Conservation (phyloP, 352 stramenopile species). For the Globisporangium emineosum region DNA sequence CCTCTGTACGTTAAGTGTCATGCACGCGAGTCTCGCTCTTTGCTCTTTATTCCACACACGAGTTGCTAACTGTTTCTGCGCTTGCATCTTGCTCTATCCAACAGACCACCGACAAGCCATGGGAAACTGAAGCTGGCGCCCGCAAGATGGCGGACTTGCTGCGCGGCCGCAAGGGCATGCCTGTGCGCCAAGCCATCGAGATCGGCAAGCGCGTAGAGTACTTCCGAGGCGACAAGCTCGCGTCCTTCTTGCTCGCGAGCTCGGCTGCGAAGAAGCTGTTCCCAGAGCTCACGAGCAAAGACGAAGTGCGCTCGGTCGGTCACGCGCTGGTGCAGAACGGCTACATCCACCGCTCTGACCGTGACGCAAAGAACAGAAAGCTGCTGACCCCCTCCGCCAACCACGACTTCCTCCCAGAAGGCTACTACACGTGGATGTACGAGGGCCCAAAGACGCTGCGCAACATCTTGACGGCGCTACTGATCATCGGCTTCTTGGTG, state of each 20-base stretch:
- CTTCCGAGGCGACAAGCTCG: conserved; percentile 89
- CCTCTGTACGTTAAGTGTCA: not conserved
- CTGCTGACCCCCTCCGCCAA: conserved; percentile 74
- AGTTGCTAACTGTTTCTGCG: not conserved
- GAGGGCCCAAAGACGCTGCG: conserved; percentile 96
- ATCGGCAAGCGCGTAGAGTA: conserved; percentile 91
- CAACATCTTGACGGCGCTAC: conserved; percentile 95
- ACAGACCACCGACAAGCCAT: conserved; percentile 47
- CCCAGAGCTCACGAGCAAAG: conserved; percentile 72
- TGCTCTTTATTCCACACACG: not conserved
- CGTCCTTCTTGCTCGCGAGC: conserved; percentile 81
- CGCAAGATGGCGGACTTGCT: conserved; percentile 85
- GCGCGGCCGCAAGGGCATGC: conserved; percentile 84
- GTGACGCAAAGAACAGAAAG: conserved; percentile 85
- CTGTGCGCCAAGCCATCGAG: conserved; percentile 86
- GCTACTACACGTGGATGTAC: conserved; percentile 99
- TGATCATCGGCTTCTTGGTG: conserved; percentile 97
- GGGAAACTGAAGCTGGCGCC: conserved; percentile 69
- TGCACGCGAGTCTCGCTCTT: too few relatives aligned
- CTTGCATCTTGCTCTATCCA: not conserved
- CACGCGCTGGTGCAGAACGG: conserved; percentile 70
- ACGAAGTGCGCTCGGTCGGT: conserved; percentile 73
- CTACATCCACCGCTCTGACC: conserved; percentile 87
- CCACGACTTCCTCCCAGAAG: conserved; percentile 93
- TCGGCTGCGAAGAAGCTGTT: conserved; percentile 82